Evolutionary conservation across 2,329 filamentous ascomycete genomes (phyloP).

Genomic region (Fusarium nisikadoi): DNA sequence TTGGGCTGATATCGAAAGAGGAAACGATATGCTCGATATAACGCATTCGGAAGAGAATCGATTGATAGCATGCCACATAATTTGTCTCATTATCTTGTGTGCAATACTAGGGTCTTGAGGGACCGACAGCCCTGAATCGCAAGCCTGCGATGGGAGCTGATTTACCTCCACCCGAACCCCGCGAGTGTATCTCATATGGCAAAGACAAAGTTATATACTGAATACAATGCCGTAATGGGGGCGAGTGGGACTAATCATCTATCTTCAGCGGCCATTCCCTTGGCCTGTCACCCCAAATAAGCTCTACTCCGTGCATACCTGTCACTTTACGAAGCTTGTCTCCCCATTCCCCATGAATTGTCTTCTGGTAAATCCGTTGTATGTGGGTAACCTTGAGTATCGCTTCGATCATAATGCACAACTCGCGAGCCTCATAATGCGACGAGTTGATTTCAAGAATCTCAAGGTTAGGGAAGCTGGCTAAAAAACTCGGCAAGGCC

Average conservation of each 20-base stretch:
- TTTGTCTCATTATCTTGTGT: background rate
- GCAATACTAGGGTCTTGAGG: background rate
- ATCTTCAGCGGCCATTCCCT: slow-evolving; percentile 48
- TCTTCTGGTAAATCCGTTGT: slow-evolving; percentile 49
- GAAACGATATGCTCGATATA: background rate
- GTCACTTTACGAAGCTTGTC: slow-evolving; percentile 46
- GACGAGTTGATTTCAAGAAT: slow-evolving; percentile 49
- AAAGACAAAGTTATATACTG: background rate
- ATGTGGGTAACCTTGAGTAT: slow-evolving; percentile 48
- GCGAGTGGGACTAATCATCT: slow-evolving; percentile 6
- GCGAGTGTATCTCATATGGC: background rate
- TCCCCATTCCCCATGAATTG: slow-evolving; percentile 45
- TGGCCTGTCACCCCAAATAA: slow-evolving; percentile 46
- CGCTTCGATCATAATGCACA: slow-evolving; percentile 45
- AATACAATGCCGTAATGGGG: background rate
- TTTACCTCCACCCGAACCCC: background rate
- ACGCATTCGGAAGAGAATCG: background rate
- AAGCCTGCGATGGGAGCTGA: background rate
- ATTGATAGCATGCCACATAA: background rate
- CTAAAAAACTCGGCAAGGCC: slow-evolving; percentile 50
- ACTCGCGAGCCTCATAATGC: slow-evolving; percentile 45
- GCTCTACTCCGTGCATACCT: slow-evolving; percentile 39
- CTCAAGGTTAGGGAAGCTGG: slow-evolving; percentile 51
- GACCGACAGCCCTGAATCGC: background rate
- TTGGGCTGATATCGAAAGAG: background rate